Base-by-base conservation (phyloP, 352 stramenopile species). In the Globisporangium perplexum region DNA sequence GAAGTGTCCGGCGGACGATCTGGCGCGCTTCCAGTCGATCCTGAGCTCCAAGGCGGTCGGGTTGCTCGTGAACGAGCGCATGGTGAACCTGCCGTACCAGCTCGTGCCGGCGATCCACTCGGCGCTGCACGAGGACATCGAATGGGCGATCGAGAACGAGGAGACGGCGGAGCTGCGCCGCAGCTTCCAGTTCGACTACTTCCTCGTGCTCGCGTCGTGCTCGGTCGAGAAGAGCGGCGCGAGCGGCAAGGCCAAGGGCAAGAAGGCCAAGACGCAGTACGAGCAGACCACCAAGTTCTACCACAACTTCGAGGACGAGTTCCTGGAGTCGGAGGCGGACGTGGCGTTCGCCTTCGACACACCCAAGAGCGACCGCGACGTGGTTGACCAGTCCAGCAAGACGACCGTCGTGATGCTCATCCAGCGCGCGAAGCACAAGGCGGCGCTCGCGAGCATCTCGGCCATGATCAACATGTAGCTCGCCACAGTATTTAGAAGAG, bases 291-390 rank as follows among this genome's bases (percentile, higher is more conserved):
- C 66, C 50, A 91, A 88, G 74, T 76, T 87, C 54, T 94, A 86
- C 57, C 61, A 77, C 64, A 91, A 94, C 65, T 94, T 94, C 60
- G 84, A 94, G 54, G 84, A 94, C 57, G 84, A 94, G 57, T 94
- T 94, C 60, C 59, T 92, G 12, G 79, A 92, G 63, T 65, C 79
- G 46, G 74, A 90, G 31, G 84, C 79, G 14, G 71, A 89, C 47
- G 26, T 92, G 20, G 50, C 47, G 38, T 94, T 89, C 59, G 61
- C 77, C 15, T 89, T 94, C 51, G 78, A 92, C 48, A 82, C 73
- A 6, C 78, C 81, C 12, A 66, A 82, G 51, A 68, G 74, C 53
- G 81, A 90, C 38, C 74, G 76, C 53, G 77, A 89, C 41, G 53
- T 66, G 4, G 66, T 77, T 31, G 74, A 84, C 52, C 72, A 86